Evolutionary conservation across 164 flowering plant species (phyloP).

Genomic region (Aristolochia contorta): DNA sequence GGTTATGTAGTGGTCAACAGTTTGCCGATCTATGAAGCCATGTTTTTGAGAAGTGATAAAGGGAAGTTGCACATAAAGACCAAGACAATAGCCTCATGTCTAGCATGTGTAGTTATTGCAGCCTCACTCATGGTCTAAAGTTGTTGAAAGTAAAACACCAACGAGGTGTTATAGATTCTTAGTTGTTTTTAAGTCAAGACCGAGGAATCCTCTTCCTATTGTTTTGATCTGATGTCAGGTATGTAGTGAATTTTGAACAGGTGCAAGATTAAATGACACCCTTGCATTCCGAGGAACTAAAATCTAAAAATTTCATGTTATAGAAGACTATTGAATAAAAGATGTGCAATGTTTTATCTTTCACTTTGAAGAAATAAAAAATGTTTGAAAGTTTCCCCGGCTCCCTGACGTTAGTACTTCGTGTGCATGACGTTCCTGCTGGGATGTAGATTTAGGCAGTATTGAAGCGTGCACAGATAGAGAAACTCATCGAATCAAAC

Average conservation of each 20-base stretch:
- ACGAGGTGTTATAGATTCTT: background rate
- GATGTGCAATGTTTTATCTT: no score
- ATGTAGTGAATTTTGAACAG: background rate
- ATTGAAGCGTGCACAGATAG: no score
- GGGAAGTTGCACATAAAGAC: slow-evolving; percentile 31
- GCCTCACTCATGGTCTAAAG: background rate
- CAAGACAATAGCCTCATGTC: background rate
- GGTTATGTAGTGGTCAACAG: slow-evolving; percentile 45
- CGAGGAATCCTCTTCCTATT: background rate
- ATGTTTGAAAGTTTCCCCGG: no score
- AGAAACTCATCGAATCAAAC: no score
- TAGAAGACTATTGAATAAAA: no score
- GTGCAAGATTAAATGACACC: no score
- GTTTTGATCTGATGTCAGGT: background rate
- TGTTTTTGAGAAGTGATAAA: slow-evolving; percentile 43
- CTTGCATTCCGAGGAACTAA: no score
- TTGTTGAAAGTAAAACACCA: background rate
- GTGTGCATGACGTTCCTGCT: no score
- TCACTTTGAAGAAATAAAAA: no score
- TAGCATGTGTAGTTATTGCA: background rate
- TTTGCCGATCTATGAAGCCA: slow-evolving; percentile 59
- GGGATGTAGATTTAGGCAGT: no score
- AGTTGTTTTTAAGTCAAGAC: background rate
- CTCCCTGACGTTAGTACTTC: no score
- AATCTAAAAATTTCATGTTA: no score